These are phyloP conservation scores for Clavariopsis aquatica DNA, from an alignment of 495 filamentous ascomycete genomes.

Conservation along the genomic window DNA sequence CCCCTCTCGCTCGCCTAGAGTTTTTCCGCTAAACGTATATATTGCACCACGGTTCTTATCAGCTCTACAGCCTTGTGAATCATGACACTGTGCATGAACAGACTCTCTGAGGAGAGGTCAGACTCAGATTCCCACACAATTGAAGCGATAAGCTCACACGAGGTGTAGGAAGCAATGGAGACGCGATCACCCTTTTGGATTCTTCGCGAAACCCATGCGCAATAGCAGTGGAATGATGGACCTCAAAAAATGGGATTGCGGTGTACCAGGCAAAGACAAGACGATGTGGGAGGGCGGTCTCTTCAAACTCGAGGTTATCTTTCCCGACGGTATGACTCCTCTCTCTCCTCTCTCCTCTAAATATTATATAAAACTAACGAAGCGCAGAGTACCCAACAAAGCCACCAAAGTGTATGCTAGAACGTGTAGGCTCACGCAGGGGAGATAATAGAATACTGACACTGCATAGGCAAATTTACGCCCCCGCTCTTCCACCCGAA, in stretches of 20 bases:
- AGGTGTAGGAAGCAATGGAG: conserved; percentile 86
- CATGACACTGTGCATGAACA: conserved; percentile 88
- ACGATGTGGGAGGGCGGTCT: conserved; percentile 96
- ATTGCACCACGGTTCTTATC: not conserved
- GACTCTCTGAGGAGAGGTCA: conserved; percentile 89
- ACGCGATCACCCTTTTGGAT: conserved; percentile 94
- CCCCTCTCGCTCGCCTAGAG: no score
- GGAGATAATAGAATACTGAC: conserved; percentile 3
- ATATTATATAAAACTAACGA: conserved; percentile 10
- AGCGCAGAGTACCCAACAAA: conserved; percentile 93
- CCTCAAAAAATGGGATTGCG: conserved; percentile 94
- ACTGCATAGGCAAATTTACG: conserved; percentile 80
- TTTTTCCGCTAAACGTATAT: no score
- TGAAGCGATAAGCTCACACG: conserved; percentile 17
- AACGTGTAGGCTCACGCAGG: not conserved
- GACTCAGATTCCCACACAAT: not conserved
- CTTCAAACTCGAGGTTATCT: conserved; percentile 89
- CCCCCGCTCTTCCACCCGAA: conserved; percentile 98
- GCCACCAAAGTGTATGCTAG: conserved; percentile 83
- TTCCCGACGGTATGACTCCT: conserved; percentile 80
- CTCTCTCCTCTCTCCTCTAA: not conserved
- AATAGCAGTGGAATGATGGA: conserved; percentile 80
- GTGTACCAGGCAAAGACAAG: conserved; percentile 91
- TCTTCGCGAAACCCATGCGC: conserved; percentile 86
- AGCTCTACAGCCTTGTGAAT: conserved; percentile 13